Percentiles rank a stretch among this genome's conserved stretches.
These are phyloP conservation scores for Nothopassalora personata DNA, from an alignment of 2,329 filamentous ascomycete genomes.

Conservation along the genomic window DNA sequence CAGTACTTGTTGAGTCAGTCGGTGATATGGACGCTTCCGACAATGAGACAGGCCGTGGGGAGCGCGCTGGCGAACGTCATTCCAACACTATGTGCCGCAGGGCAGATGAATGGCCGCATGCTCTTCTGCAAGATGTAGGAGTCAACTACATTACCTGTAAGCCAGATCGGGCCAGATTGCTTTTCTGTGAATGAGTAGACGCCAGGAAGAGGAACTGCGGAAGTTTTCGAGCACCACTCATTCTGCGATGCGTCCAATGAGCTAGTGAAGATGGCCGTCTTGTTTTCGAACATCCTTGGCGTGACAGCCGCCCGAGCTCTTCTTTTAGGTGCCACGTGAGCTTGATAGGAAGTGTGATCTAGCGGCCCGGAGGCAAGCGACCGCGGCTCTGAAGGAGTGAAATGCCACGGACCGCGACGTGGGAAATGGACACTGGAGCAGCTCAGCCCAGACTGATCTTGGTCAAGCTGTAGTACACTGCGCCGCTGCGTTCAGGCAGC, in stretches of 20 bases:
- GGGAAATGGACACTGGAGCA: neutral
- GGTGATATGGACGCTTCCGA: neutral
- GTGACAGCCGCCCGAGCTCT: neutral
- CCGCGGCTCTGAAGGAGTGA: neutral
- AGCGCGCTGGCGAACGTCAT: neutral
- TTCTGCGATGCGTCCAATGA: slow-evolving; percentile 1
- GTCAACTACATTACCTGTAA: neutral
- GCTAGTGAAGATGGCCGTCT: neutral
- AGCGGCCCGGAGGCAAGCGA: neutral
- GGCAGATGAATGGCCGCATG: neutral
- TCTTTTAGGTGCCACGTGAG: neutral
- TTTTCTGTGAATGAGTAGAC: neutral
- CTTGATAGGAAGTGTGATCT: neutral
- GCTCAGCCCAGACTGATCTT: neutral
- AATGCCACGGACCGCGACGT: neutral
- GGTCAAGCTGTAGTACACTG: neutral
- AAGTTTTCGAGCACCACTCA: neutral
- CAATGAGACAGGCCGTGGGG: too few relatives aligned
- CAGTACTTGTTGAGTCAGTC: neutral
- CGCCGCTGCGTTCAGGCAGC: neutral
- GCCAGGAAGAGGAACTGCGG: neutral
- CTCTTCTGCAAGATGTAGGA: neutral
- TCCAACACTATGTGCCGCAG: neutral
- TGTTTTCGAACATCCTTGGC: neutral
- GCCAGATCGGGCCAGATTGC: neutral